A percentile compares a stretch with the other conserved stretches of the same genome.
phyloP scores from a whole-genome alignment of 2,329 filamentous ascomycete species.

The Cladosporium sp. region DNA sequence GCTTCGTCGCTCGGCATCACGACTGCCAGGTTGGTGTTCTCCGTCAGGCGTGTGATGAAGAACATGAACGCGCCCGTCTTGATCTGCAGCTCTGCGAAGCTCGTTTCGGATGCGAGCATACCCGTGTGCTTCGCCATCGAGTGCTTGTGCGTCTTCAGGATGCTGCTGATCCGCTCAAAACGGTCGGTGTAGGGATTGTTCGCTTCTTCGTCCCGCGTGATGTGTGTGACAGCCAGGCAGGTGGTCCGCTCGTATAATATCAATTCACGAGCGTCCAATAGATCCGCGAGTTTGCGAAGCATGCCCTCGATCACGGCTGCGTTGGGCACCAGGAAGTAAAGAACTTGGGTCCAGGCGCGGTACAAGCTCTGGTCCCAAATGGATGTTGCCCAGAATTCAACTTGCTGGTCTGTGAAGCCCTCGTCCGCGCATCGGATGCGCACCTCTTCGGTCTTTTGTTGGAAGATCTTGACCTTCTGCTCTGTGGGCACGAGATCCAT shows the following conservation, averaged over 20 bases:
- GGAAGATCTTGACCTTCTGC: constrained; percentile 75
- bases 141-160: constrained; percentile 98
- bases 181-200: constrained; percentile 85
- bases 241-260: constrained; percentile 93
- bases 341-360: constrained; percentile 97
- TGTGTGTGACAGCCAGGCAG: constrained; percentile 92
- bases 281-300: constrained; percentile 72
- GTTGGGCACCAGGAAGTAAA: constrained; percentile 96
- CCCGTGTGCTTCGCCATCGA: constrained; percentile 67
- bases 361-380: constrained; percentile 99
- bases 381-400: constrained; percentile 88
- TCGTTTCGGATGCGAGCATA: constrained; percentile 74
- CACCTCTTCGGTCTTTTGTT: constrained; percentile 75
- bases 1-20: constrained; percentile 88
- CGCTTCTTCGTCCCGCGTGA: constrained; percentile 69
- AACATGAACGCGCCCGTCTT: constrained; percentile 81
- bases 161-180: constrained; percentile 92
- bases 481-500: constrained; percentile 90
- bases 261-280: constrained; percentile 89
- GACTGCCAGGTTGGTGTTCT: constrained; percentile 94
- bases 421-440: constrained; percentile 62
- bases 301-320: constrained; percentile 82
- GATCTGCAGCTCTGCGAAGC: constrained; percentile 76
- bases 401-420: constrained; percentile 52
- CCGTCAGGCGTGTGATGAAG: constrained; percentile 92